Conservation (phyloP, 805 yeast species). For the Yarrowia osloensis region DNA sequence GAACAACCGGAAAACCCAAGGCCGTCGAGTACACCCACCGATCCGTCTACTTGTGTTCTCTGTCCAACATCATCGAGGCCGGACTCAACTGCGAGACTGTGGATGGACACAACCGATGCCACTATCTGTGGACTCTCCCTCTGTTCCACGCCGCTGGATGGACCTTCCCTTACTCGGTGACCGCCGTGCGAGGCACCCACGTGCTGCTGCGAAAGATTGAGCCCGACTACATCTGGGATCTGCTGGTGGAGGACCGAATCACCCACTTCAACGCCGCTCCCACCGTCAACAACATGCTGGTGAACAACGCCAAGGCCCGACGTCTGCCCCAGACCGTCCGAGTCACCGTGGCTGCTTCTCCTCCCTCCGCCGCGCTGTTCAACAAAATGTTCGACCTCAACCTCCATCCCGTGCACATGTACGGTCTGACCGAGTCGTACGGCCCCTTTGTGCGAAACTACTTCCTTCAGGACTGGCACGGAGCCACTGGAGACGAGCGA, state of each 20-base stretch:
- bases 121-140: slow-evolving; percentile 45
- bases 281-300: slow-evolving; percentile 43
- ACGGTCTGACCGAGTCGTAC: slow-evolving; percentile 45
- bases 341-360: slow-evolving; percentile 45
- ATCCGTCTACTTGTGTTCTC: slow-evolving; percentile 41
- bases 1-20: slow-evolving; percentile 45
- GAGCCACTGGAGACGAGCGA: slow-evolving; percentile 37
- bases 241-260: slow-evolving; percentile 37
- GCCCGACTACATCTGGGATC: slow-evolving; percentile 42
- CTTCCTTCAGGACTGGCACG: slow-evolving; percentile 41
- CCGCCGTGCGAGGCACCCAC: slow-evolving; percentile 45
- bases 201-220: slow-evolving; percentile 43
- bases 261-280: slow-evolving; percentile 45
- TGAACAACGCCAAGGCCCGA: slow-evolving; percentile 40
- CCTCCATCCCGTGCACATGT: slow-evolving; percentile 43
- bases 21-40: slow-evolving; percentile 46
- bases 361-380: slow-evolving; percentile 44
- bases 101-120: slow-evolving; percentile 39
- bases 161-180: slow-evolving; percentile 45
- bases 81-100: slow-evolving; percentile 39
- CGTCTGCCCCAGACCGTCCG: slow-evolving; percentile 38
- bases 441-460: slow-evolving; percentile 44
- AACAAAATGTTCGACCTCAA: slow-evolving; percentile 41
- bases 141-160: slow-evolving; percentile 46
- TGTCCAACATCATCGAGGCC: slow-evolving; percentile 41